phyloP scores from a whole-genome alignment of 2,329 filamentous ascomycete genomes.

The Epichloe amarillans region DNA sequence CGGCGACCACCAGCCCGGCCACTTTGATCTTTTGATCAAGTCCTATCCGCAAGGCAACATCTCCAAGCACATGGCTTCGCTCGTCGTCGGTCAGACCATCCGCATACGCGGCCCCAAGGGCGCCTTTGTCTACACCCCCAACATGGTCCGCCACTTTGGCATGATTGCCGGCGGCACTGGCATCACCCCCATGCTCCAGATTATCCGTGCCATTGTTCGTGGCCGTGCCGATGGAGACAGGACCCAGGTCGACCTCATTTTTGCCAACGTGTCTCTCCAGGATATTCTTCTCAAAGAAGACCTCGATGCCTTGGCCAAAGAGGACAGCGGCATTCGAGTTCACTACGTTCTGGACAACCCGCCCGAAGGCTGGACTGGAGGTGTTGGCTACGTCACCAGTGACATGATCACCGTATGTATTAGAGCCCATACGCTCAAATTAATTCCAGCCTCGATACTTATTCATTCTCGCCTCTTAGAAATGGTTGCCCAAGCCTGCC shows the following conservation, averaged over 20 bases:
- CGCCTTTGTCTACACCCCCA: slow-evolving; percentile 92
- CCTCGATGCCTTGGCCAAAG: slow-evolving; percentile 61
- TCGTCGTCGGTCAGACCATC: slow-evolving; percentile 76
- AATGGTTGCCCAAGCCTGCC: slow-evolving; percentile 70
- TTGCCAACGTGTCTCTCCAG: slow-evolving; percentile 86
- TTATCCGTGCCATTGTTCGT: slow-evolving; percentile 79
- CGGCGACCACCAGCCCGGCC: slow-evolving; percentile 75
- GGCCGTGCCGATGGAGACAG: slow-evolving; percentile 66
- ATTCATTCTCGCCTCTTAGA: slow-evolving; percentile 19
- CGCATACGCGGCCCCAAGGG: slow-evolving; percentile 91
- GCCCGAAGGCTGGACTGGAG: slow-evolving; percentile 80
- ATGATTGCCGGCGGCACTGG: slow-evolving; percentile 98
- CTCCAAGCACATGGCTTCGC: slow-evolving; percentile 75
- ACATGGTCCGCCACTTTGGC: slow-evolving; percentile 91
- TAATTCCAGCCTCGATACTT: background rate
- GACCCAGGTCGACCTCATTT: slow-evolving; percentile 88
- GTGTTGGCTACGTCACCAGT: slow-evolving; percentile 84
- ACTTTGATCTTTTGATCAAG: slow-evolving; percentile 96
- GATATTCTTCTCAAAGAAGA: slow-evolving; percentile 93
- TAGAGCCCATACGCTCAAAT: background rate
- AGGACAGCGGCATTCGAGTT: slow-evolving; percentile 72
- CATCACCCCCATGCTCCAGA: slow-evolving; percentile 96
- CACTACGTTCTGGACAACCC: slow-evolving; percentile 97
- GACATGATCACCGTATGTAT: slow-evolving; percentile 78
- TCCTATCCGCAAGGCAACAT: slow-evolving; percentile 97